These are phyloP conservation scores for Forsythia suspensa DNA, from an alignment of 257 asterid species.

Conservation along the genomic window DNA sequence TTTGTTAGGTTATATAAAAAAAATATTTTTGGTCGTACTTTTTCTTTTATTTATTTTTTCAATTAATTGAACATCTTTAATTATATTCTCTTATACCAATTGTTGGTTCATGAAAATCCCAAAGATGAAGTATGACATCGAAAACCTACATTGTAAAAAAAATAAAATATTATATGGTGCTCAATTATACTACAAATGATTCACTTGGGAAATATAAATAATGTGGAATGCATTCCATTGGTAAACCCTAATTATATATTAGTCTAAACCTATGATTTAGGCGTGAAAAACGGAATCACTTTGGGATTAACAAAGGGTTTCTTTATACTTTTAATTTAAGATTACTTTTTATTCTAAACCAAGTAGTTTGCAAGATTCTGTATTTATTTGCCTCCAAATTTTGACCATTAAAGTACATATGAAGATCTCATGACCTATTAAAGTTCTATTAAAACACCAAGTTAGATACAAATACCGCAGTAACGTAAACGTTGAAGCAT, in stretches of 20 bases:
- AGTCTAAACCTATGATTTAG: conserved; percentile 40
- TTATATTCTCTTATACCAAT: conserved; percentile 13
- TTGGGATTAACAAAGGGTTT: conserved; percentile 24
- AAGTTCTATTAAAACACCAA: conserved; percentile 23
- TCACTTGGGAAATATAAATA: conserved; percentile 12
- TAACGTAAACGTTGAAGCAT: conserved; percentile 30
- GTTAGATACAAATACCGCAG: neutral
- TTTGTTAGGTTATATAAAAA: neutral
- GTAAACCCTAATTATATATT: conserved; percentile 8
- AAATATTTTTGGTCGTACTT: neutral
- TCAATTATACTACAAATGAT: conserved; percentile 5
- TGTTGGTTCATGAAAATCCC: conserved; percentile 24
- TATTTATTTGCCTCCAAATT: conserved; percentile 22
- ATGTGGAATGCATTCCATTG: conserved; percentile 7
- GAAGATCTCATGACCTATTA: conserved; percentile 22
- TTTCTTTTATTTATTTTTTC: neutral
- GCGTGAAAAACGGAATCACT: conserved; percentile 43
- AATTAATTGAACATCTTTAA: neutral
- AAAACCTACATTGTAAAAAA: neutral
- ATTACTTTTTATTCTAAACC: neutral
- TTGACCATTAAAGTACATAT: conserved; percentile 27
- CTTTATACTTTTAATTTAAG: conserved; percentile 26
- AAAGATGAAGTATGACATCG: conserved; percentile 11
- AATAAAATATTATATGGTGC: neutral
- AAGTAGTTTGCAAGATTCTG: conserved; percentile 17